Conservation (phyloP, 2,329 filamentous ascomycete species). For the Cercospora sp. region DNA sequence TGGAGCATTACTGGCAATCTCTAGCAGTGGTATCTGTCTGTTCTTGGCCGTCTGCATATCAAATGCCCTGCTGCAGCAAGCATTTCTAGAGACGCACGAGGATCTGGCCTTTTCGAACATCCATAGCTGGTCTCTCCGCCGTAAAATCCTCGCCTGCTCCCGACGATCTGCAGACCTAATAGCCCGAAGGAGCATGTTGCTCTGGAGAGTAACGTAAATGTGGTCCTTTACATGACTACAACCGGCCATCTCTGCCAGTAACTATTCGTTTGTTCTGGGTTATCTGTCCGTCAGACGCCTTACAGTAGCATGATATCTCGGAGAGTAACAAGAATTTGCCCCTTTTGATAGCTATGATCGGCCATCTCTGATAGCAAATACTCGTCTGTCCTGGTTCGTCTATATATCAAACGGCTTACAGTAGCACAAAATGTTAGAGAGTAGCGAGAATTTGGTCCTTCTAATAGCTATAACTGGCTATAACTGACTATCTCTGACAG, state of each 20-base stretch:
- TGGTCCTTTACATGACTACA: no score
- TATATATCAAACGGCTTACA: neutral
- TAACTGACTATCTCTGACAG: no score
- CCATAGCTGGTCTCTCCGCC: neutral
- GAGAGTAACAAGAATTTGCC: no score
- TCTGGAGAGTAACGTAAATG: no score
- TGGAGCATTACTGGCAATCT: no score
- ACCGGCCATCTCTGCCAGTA: no score
- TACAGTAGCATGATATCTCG: no score
- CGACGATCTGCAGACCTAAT: neutral
- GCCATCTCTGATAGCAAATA: no score
- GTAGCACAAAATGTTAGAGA: neutral
- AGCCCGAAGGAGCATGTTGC: neutral
- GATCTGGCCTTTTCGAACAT: neutral
- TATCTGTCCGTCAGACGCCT: no score
- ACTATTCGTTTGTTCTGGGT: no score
- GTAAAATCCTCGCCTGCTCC: neutral
- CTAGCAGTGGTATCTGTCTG: neutral
- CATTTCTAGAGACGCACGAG: neutral
- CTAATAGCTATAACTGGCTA: no score
- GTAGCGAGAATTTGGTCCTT: neutral
- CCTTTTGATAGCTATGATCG: no score
- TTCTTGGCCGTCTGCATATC: neutral
- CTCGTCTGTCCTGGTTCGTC: neutral
- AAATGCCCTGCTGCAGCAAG: neutral